These are phyloP conservation scores for Talaromyces sp. DNA, from an alignment of 2,329 filamentous ascomycete genomes.

Conservation along the genomic window DNA sequence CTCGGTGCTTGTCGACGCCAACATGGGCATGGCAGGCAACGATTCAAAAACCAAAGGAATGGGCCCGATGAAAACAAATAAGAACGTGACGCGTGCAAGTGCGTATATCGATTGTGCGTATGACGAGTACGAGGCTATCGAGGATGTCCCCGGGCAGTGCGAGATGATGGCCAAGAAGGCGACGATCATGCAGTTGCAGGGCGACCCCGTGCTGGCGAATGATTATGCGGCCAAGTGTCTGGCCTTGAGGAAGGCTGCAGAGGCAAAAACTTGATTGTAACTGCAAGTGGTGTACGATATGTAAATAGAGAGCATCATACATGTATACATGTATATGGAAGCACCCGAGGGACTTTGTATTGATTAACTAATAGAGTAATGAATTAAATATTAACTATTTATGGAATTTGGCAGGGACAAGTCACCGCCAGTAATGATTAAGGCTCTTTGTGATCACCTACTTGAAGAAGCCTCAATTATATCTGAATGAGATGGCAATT, in stretches of 20 bases:
- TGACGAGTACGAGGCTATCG: slow-evolving; percentile 59
- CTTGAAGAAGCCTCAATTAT: background rate
- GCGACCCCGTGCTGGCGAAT: slow-evolving; percentile 59
- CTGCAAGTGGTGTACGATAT: background rate
- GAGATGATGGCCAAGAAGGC: slow-evolving; percentile 80
- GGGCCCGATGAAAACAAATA: slow-evolving; percentile 39
- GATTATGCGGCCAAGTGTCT: slow-evolving; percentile 63
- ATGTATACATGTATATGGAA: background rate
- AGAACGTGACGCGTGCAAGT: slow-evolving; percentile 55
- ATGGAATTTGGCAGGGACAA: too few species aligned
- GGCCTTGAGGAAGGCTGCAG: slow-evolving; percentile 35
- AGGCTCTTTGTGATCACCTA: background rate
- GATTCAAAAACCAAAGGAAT: slow-evolving; percentile 12
- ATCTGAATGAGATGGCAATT: background rate
- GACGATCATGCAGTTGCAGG: slow-evolving; percentile 65
- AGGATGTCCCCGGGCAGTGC: slow-evolving; percentile 65
- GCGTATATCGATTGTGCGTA: slow-evolving; percentile 60
- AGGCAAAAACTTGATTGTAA: background rate
- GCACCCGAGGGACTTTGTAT: too few species aligned
- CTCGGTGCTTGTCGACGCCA: slow-evolving; percentile 66
- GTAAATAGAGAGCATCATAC: background rate
- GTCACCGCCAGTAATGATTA: background rate
- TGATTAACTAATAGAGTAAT: too few species aligned
- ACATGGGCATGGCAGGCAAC: slow-evolving; percentile 66
- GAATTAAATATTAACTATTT: too few species aligned